Evolutionary conservation across 371 early-diverging fungal species (phyloP).

Genomic region (Saksenaea vasiformis): DNA sequence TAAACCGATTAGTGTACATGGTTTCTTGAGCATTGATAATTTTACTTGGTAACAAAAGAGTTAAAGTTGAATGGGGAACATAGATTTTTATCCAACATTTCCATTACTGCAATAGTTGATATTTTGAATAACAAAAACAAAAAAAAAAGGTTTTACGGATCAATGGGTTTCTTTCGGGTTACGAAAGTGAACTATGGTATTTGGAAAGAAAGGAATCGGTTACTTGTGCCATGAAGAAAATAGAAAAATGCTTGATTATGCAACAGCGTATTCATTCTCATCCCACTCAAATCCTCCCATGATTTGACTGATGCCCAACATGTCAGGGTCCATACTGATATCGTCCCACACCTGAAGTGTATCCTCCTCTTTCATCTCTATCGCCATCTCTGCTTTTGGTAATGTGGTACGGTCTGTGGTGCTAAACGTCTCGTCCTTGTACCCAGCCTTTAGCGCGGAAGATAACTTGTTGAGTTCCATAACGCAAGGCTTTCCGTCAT

Average conservation of each 20-base stretch:
- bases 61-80: too few relatives aligned
- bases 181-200: too few relatives aligned
- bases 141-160: too few relatives aligned
- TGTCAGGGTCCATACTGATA: not conserved
- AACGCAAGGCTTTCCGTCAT: not conserved
- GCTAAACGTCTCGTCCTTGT: constrained; percentile 36
- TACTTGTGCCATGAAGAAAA: too few relatives aligned
- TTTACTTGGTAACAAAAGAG: too few relatives aligned
- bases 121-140: too few relatives aligned
- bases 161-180: too few relatives aligned
- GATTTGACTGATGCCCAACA: not conserved
- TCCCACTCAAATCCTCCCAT: constrained; percentile 1
- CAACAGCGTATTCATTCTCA: constrained; percentile 5
- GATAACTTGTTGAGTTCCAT: not conserved
- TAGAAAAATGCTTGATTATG: not conserved
- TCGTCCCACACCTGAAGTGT: not conserved
- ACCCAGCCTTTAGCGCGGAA: constrained; percentile 38
- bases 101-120: too few relatives aligned
- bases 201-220: too few relatives aligned
- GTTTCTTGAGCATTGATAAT: too few relatives aligned
- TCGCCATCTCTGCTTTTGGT: not conserved
- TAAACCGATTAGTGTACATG: too few relatives aligned
- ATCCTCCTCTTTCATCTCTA: not conserved
- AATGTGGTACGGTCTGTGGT: not conserved
- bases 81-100: too few relatives aligned